Percentiles rank a stretch among this genome's conserved stretches.
These are phyloP conservation scores for Pleurotus giganteus DNA, from an alignment of 768 basidiomycete genomes.

Conservation along the genomic window DNA sequence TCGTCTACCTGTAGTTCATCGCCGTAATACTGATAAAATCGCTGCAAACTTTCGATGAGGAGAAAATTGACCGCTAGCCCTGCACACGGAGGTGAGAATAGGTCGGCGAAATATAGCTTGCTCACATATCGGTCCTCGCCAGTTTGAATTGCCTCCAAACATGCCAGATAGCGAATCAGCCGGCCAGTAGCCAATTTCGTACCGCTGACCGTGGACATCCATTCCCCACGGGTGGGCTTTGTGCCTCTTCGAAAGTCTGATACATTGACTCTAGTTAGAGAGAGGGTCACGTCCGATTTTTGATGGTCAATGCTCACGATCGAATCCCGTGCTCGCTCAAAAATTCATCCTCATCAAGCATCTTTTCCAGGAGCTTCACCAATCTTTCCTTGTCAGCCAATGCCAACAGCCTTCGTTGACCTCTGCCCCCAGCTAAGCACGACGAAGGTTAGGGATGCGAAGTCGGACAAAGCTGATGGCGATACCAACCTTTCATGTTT, in stretches of 20 bases:
- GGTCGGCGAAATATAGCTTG: neutral
- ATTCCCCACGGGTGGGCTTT: constrained; percentile 94
- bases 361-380: constrained; percentile 85
- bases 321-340: constrained; percentile 93
- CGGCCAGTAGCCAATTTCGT: constrained; percentile 96
- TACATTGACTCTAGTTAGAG: neutral
- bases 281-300: neutral
- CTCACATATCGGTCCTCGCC: constrained; percentile 89
- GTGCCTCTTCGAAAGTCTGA: constrained; percentile 84
- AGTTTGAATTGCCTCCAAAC: constrained; percentile 99
- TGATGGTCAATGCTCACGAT: constrained; percentile 80
- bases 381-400: constrained; percentile 91
- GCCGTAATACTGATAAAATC: constrained; percentile 98
- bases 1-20: constrained; percentile 67
- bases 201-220: constrained; percentile 87
- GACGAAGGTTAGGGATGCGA: constrained; percentile 4
- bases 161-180: constrained; percentile 96
- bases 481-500: constrained; percentile 77
- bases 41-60: constrained; percentile 92
- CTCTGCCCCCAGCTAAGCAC: constrained; percentile 59
- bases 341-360: constrained; percentile 97
- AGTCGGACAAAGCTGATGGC: too few species aligned
- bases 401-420: constrained; percentile 84
- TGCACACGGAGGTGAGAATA: constrained; percentile 20
- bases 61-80: constrained; percentile 98